Percentiles rank a stretch among this genome's conserved stretches.
These are phyloP conservation scores for Linnemannia exigua DNA, from an alignment of 192 early-diverging fungal genomes.

Conservation along the genomic window DNA sequence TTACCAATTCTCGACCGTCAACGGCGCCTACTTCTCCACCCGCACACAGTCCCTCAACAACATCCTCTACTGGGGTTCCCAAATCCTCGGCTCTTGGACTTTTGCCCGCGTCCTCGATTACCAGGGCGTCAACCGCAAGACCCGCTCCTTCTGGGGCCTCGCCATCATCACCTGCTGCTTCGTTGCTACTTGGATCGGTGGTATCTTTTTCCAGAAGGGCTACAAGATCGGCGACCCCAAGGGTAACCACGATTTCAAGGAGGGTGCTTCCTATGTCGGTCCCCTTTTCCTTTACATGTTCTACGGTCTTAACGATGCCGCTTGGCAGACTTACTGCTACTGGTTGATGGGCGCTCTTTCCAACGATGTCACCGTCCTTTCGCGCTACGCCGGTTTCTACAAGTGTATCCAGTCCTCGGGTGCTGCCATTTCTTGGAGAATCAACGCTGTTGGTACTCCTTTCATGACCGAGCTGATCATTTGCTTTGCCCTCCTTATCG, in stretches of 20 bases:
- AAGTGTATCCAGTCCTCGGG: conserved; percentile 88
- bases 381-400: conserved; percentile 87
- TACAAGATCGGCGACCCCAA: conserved; percentile 51
- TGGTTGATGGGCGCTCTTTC: conserved; percentile 87
- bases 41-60: conserved; percentile 79
- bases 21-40: conserved; percentile 72
- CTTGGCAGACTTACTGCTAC: conserved; percentile 79
- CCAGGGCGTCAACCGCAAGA: conserved; percentile 62
- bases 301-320: conserved; percentile 83
- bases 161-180: conserved; percentile 58
- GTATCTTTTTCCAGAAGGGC: conserved; percentile 64
- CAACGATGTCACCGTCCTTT: conserved; percentile 78
- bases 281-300: conserved; percentile 75
- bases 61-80: conserved; percentile 79
- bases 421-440: conserved; percentile 74
- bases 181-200: conserved; percentile 71
- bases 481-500: conserved; percentile 31
- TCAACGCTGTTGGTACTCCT: conserved; percentile 61
- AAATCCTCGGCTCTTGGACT: conserved; percentile 73
- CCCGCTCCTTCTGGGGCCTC: conserved; percentile 72
- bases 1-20: conserved; percentile 74
- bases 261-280: conserved; percentile 61
- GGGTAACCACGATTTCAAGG: conserved; percentile 57
- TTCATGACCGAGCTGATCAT: conserved; percentile 40
- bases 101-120: conserved; percentile 75